A percentile compares a stretch with the other conserved stretches of the same genome.
Evolutionary conservation across 1,139 yeast species (phyloP).

Genomic region (Meyerozyma sp.): DNA sequence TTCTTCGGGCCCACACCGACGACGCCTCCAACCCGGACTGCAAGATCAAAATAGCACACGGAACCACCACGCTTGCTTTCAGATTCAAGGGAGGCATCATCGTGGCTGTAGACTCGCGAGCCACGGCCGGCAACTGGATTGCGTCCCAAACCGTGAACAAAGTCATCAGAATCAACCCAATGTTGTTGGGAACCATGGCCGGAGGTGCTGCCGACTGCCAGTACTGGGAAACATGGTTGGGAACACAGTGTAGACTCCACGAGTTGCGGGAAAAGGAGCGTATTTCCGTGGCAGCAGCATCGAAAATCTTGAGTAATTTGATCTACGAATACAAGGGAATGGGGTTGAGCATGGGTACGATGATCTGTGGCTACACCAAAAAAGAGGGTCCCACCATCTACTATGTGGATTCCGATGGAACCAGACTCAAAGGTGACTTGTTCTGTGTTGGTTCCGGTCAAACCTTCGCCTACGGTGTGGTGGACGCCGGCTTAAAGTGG

Average conservation of each 20-base stretch:
- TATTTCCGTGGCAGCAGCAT: constrained; percentile 94
- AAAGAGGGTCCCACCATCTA: constrained; percentile 94
- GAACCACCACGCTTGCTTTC: constrained; percentile 96
- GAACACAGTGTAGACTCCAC: constrained; percentile 92
- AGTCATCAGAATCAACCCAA: constrained; percentile 94
- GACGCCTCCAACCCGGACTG: constrained; percentile 90
- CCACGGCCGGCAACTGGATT: constrained; percentile 98
- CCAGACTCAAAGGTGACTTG: constrained; percentile 88
- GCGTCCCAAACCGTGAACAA: constrained; percentile 98
- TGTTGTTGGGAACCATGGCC: constrained; percentile 95
- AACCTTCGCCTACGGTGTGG: constrained; percentile 98
- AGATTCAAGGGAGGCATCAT: constrained; percentile 93
- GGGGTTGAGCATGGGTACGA: constrained; percentile 99
- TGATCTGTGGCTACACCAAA: constrained; percentile 95
- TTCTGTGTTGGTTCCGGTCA: constrained; percentile 99
- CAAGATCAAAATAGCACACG: constrained; percentile 94
- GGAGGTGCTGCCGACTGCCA: constrained; percentile 99
- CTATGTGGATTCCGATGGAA: constrained; percentile 96
- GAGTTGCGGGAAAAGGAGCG: constrained; percentile 93
- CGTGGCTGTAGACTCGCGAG: constrained; percentile 96
- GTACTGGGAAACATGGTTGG: constrained; percentile 98
- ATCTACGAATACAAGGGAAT: constrained; percentile 94
- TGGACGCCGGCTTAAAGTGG: constrained; percentile 89
- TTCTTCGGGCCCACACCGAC: constrained; percentile 95
- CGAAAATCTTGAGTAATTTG: constrained; percentile 85